Base-by-base conservation (phyloP, 2,329 filamentous ascomycete species). In the Bipolaris cookei region DNA sequence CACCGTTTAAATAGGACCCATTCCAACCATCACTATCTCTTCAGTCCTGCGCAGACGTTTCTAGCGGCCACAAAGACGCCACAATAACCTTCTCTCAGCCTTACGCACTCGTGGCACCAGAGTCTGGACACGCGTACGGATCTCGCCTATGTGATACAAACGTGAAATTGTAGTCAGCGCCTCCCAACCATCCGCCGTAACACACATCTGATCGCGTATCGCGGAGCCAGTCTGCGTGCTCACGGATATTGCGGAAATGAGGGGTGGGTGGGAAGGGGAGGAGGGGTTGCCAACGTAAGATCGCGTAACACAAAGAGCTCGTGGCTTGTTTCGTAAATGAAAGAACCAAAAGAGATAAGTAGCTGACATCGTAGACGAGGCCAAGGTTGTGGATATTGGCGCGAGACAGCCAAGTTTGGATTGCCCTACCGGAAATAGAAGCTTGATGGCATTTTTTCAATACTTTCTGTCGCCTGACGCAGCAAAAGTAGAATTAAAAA, bases 81-180 rank as follows among this genome's bases (percentile, higher is more conserved):
- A 56, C 49, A 38, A 43, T 18, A 46, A 50, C n/a, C 21, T 20
- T 37, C 16, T 42, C 18, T 57, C 58, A 60, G 58, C 58, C 50
- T 46, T 60, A 53, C 10, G 38, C 34, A 18, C 16, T 16, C 30
- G 48, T 56, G 37, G 25, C 44, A 49, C 35, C 21, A 39, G 25
- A 38, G 34, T 13, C 34, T n/a, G 37, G 35, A 50, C 35, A 32
- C 25, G 11, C 28, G 23, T 23, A 1, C 60, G 54, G 58, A 49
- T 38, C 35, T 63, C 61, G 60, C 58, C 60, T 58, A 59, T 28
- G 32, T 37, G 23, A 44, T 23, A 58, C 43, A 45, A 16, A 30
- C 28, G 21, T 39, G n/a, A 25, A 25, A 44, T 20, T n/a, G 21
- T 34, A 37, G 13, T 14, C 8, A 35, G 7, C 20, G 32, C 14